phyloP scores from a whole-genome alignment of 2,329 filamentous ascomycete genomes.

The Pseudogymnoascus verrucosus region DNA sequence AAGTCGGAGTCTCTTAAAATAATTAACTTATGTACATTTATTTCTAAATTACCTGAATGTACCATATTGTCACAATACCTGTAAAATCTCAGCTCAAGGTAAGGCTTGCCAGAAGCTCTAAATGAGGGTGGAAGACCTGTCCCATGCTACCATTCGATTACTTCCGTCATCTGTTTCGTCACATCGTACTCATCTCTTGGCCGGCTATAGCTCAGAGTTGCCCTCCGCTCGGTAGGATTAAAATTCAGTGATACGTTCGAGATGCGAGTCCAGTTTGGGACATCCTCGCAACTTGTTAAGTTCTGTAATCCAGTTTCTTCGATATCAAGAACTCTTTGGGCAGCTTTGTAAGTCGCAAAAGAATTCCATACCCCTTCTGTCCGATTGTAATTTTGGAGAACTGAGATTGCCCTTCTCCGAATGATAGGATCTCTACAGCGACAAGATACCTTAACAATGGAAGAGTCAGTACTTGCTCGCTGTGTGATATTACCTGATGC shows the following conservation, averaged over 20 bases:
- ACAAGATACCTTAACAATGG: slow-evolving; percentile 53
- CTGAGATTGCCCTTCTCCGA: slow-evolving; percentile 51
- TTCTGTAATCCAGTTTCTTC: slow-evolving; percentile 10
- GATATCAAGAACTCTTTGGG: background rate
- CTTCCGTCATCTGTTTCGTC: background rate
- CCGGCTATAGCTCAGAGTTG: background rate
- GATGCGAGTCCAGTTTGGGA: slow-evolving; percentile 13
- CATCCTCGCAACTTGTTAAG: slow-evolving; percentile 12
- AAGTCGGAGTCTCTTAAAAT: background rate
- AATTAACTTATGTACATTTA: background rate
- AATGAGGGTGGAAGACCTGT: background rate
- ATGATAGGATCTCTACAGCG: slow-evolving; percentile 50
- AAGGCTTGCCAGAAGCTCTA: background rate
- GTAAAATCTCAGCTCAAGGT: background rate
- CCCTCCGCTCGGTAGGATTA: background rate
- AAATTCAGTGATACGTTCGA: background rate
- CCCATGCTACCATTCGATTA: background rate
- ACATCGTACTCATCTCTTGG: background rate
- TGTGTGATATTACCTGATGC: background rate
- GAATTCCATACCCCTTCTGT: slow-evolving; percentile 59
- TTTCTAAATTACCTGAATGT: background rate
- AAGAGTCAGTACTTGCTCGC: slow-evolving; percentile 43
- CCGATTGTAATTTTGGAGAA: slow-evolving; percentile 50
- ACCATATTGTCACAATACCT: background rate
- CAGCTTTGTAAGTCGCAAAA: background rate